Base-by-base conservation (phyloP, 306 rosid genomes). In the Crotalaria pallida region DNA sequence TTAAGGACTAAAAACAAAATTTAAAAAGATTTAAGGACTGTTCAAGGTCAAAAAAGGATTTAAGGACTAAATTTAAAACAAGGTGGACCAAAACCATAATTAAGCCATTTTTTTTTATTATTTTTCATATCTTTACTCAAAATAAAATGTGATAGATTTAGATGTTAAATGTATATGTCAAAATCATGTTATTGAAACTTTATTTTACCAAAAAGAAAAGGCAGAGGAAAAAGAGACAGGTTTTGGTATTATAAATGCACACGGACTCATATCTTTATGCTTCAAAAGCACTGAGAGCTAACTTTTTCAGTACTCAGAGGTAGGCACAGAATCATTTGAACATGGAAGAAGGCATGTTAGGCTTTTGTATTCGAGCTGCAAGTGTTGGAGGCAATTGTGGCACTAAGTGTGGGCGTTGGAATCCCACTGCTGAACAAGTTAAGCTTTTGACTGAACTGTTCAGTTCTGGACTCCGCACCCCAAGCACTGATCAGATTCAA, bases 321-420 rank as follows among this genome's bases (percentile, higher is more conserved):
- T 73, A 59, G 67, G 34, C 76, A 70, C 41, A 67, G 67, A 71
- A 81, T 60, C 71, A 61, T 27, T 27, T 65, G 48, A 75, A 57
- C 19, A 90, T 88, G 94, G 97, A 90, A 0, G 97, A 85, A 65
- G 75, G 75, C 40, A 66, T 85, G 89, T 76, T 95, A 82, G 92
- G 85, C 24, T 85, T 88, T 72, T 85, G 88, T 51, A 53, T 86
- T 15, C 87, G 87, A 80, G 72, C 44, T 10, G 79, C 60, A 47
- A 75, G 83, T 70, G 76, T 71, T 62, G 59, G 38, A 4, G 72
- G 73, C 2, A 69, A 74, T 15, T 26, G 64, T 57, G 92, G 94
- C 13, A 85, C 84, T 0, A 94, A 94, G 84, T 88, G 99, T 71
- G 97, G 99, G 50, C 91, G 99, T 52, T 94, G 99, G 99, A 90